A percentile compares a stretch with the other conserved stretches of the same genome.
Evolutionary conservation across 306 rosid species (phyloP).

Genomic region (Spatholobus suberectus): DNA sequence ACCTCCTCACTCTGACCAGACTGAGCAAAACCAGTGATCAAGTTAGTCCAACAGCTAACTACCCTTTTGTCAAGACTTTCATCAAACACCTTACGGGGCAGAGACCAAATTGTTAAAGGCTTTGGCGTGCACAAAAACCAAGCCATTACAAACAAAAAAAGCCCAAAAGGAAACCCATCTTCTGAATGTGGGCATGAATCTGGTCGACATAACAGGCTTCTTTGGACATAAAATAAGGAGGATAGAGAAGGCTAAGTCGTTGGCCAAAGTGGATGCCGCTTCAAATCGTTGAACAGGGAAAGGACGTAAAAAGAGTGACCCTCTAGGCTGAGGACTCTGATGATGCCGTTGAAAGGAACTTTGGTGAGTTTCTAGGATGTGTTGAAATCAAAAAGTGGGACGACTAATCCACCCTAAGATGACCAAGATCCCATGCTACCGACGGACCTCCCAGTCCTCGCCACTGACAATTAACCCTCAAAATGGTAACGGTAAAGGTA

Average conservation of each 20-base stretch:
- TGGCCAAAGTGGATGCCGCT: constrained; percentile 52
- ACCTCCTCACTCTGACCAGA: constrained; percentile 54
- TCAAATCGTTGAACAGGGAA: constrained; percentile 50
- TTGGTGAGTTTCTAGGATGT: too few relatives aligned
- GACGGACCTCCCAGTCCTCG: too few relatives aligned
- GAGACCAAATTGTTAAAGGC: constrained; percentile 46
- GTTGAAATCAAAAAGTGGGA: too few relatives aligned
- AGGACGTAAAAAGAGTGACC: constrained; percentile 45
- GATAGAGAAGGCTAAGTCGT: constrained; percentile 65
- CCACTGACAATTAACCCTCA: too few relatives aligned
- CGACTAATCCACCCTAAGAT: too few relatives aligned
- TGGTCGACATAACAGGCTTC: constrained; percentile 46
- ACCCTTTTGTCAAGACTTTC: constrained; percentile 56
- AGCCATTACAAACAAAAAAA: constrained; percentile 50
- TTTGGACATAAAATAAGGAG: constrained; percentile 50
- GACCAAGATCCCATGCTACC: too few relatives aligned
- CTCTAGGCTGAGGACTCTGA: constrained; percentile 57
- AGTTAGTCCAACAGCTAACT: constrained; percentile 59
- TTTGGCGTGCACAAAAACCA: constrained; percentile 53
- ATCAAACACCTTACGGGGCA: constrained; percentile 63
- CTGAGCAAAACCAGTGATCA: constrained; percentile 59
- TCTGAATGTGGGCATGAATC: constrained; percentile 56
- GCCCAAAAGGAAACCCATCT: constrained; percentile 50
- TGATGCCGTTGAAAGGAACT: constrained; percentile 66
- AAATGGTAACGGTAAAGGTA: too few relatives aligned